A percentile compares a stretch with the other conserved stretches of the same genome.
phyloP scores from a whole-genome alignment of 495 filamentous ascomycete species.

The Hypoxylon lienhwacheense region DNA sequence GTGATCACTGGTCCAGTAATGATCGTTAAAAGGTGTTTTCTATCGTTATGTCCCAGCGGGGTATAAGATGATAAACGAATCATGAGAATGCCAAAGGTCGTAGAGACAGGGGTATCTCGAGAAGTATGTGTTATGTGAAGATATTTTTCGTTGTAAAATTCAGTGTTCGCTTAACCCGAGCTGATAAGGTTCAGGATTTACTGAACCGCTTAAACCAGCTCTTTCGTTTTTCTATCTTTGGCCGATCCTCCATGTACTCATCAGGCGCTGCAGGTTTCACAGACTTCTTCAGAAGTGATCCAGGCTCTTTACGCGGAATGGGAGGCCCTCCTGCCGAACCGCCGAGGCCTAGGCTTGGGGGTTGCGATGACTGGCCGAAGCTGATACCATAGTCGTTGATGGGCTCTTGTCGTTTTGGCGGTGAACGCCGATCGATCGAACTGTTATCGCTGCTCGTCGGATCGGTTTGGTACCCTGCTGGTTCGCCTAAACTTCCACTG shows the following conservation, averaged over 20 bases:
- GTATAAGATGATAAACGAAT: constrained; percentile 13
- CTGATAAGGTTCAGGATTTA: constrained; percentile 52
- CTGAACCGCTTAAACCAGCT: constrained; percentile 89
- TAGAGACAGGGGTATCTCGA: constrained; percentile 31
- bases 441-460: constrained; percentile 86
- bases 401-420: constrained; percentile 53
- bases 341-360: constrained; percentile 42
- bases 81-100: constrained; percentile 19
- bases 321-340: constrained; percentile 32
- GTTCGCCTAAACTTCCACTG: constrained; percentile 69
- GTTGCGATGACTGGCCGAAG: constrained; percentile 44
- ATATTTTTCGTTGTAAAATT: constrained; percentile 9
- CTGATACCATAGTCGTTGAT: constrained; percentile 53
- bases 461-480: constrained; percentile 79
- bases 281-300: constrained; percentile 40
- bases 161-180: constrained; percentile 7
- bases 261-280: constrained; percentile 28
- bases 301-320: constrained; percentile 45
- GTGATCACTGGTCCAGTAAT: constrained; percentile 5
- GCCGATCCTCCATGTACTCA: constrained; percentile 38
- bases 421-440: constrained; percentile 73
- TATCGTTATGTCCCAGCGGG: constrained; percentile 5
- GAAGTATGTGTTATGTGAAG: constrained; percentile 9
- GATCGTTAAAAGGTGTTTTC: constrained; percentile 20
- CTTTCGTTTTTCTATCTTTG: constrained; percentile 70